phyloP scores from a whole-genome alignment of 73 alveolate genomes.

The Uronychia binucleata region DNA sequence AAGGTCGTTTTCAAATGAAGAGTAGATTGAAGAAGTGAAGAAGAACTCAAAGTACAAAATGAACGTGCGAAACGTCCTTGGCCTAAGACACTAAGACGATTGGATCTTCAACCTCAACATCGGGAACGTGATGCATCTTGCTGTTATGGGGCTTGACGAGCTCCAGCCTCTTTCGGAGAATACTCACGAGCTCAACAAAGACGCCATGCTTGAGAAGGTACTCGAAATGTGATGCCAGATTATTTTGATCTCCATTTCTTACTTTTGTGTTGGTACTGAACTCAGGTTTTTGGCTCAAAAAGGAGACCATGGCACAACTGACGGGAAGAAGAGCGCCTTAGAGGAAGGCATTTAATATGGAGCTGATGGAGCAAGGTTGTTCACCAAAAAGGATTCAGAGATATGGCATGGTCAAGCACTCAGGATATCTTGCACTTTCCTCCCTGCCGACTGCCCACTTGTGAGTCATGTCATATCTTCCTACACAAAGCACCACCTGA shows the following conservation, averaged over 20 bases:
- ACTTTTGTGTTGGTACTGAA: slow-evolving; percentile 54
- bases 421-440: slow-evolving; percentile 26
- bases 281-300: slow-evolving; percentile 26
- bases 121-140: slow-evolving; percentile 52
- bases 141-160: slow-evolving; percentile 37
- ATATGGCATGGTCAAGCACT: slow-evolving; percentile 69
- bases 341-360: neutral
- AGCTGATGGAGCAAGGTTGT: neutral
- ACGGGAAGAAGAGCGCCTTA: neutral
- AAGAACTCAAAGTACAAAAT: neutral
- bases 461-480: slow-evolving; percentile 40
- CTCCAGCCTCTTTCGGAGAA: slow-evolving; percentile 23
- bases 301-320: neutral
- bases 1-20: neutral
- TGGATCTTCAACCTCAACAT: slow-evolving; percentile 49
- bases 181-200: slow-evolving; percentile 45
- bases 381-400: slow-evolving; percentile 59
- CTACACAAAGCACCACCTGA: slow-evolving; percentile 51
- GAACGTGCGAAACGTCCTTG: slow-evolving; percentile 38
- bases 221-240: neutral
- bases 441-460: slow-evolving; percentile 60
- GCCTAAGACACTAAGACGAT: slow-evolving; percentile 43
- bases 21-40: neutral
- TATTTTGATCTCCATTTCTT: slow-evolving; percentile 29
- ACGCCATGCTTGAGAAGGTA: slow-evolving; percentile 45